Percentiles rank a stretch among this genome's conserved stretches.
Conservation (phyloP, 2,329 filamentous ascomycete genomes). For the Knufia fluminis region DNA sequence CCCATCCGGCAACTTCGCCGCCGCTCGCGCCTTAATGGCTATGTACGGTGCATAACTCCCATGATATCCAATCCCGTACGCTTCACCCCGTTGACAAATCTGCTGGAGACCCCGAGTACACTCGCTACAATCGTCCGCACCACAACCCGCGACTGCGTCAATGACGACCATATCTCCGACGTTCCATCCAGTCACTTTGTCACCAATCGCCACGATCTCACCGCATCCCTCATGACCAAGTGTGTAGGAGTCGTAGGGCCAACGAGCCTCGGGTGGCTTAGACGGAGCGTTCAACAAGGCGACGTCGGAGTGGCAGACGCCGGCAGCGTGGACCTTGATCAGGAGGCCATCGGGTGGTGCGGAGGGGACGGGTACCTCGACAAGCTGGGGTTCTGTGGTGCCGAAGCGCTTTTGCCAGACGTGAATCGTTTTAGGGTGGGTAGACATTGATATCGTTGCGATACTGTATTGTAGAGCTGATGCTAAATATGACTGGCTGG, state of each 20-base stretch:
- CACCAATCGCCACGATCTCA: conserved; percentile 13
- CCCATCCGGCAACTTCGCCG: conserved; percentile 10
- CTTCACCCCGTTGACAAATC: conserved; percentile 7
- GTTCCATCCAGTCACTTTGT: conserved; percentile 9
- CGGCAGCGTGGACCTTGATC: conserved; percentile 13
- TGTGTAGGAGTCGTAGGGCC: background rate
- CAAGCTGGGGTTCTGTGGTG: conserved; percentile 10
- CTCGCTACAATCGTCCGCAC: conserved; percentile 2
- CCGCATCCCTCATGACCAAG: conserved; percentile 20
- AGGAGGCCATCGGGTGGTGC: conserved; percentile 10
- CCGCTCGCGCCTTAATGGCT: conserved; percentile 8
- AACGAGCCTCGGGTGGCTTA: background rate
- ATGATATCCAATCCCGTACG: conserved; percentile 11
- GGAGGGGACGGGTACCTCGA: conserved; percentile 12
- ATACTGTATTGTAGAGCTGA: no score
- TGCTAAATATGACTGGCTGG: no score
- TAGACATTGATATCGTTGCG: no score
- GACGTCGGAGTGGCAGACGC: conserved; percentile 14
- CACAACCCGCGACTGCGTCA: conserved; percentile 10
- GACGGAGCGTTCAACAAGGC: background rate
- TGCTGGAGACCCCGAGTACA: conserved; percentile 10
- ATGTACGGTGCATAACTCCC: conserved; percentile 13
- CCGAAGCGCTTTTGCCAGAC: conserved; percentile 17
- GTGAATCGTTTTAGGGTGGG: conserved; percentile 12
- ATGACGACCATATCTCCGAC: conserved; percentile 12